Conservation (phyloP, 352 stramenopile species). For the Globisporangium lucens region DNA sequence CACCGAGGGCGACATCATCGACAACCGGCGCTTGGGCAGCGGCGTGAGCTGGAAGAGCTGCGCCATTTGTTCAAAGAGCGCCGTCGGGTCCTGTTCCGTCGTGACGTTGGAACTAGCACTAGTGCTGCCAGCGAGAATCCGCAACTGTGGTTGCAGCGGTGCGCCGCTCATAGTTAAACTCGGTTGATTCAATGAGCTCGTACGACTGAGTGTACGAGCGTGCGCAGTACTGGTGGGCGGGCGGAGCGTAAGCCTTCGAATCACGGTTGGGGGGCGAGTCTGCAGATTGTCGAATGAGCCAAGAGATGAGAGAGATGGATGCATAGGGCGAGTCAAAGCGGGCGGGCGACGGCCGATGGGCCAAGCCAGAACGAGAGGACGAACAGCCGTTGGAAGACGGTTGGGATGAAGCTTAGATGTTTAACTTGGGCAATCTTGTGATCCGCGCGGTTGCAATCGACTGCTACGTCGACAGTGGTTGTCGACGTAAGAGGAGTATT, state of each 20-base stretch:
- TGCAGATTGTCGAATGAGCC: constrained; percentile 4
- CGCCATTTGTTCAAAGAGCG: not conserved
- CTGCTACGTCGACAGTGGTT: not conserved
- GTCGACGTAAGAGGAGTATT: not conserved
- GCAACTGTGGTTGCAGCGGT: not conserved
- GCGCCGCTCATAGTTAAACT: not conserved
- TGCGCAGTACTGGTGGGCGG: not conserved
- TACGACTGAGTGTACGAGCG: not conserved
- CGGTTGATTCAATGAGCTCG: not conserved
- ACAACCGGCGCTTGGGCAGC: not conserved
- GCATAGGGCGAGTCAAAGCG: not conserved
- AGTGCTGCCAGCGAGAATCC: not conserved
- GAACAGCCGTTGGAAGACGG: not conserved
- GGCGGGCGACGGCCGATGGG: too few relatives aligned
- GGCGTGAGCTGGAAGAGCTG: constrained; percentile 2
- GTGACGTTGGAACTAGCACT: not conserved
- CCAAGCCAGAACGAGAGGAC: not conserved
- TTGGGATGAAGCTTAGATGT: not conserved
- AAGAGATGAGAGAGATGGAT: not conserved
- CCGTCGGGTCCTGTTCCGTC: not conserved
- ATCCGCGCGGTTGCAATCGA: not conserved
- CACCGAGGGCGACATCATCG: not conserved
- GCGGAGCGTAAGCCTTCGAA: not conserved
- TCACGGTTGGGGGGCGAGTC: not conserved
- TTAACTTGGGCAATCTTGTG: not conserved